phyloP scores from a whole-genome alignment of 768 basidiomycete genomes.

The Cyclocybe aegerita region DNA sequence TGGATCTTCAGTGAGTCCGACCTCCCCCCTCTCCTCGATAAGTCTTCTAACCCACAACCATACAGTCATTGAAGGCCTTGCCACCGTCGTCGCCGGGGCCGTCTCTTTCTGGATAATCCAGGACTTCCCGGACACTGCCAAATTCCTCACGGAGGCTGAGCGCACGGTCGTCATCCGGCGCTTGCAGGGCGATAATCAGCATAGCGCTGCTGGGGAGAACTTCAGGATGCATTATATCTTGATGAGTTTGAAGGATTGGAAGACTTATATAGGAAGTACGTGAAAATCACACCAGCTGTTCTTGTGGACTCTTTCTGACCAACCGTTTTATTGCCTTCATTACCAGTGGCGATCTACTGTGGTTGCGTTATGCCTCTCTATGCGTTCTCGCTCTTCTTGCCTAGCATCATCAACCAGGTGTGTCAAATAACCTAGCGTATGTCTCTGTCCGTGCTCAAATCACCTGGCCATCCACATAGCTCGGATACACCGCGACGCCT shows the following conservation, averaged over 20 bases:
- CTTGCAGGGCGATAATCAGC: constrained; percentile 66
- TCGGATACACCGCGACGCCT: constrained; percentile 62
- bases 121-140: constrained; percentile 82
- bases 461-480: no score
- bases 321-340: neutral
- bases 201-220: constrained; percentile 70
- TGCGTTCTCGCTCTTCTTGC: constrained; percentile 76
- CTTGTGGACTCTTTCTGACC: neutral
- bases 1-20: constrained; percentile 64
- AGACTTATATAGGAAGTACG: constrained; percentile 62
- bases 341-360: constrained; percentile 52
- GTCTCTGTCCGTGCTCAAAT: no score
- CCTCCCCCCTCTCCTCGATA: neutral
- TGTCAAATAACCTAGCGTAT: constrained; percentile 11
- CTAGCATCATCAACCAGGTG: constrained; percentile 74
- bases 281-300: neutral
- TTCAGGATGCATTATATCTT: constrained; percentile 58
- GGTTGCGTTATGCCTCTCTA: constrained; percentile 69
- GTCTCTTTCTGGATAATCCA: constrained; percentile 77
- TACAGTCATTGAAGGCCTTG: constrained; percentile 61
- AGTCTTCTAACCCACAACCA: no score
- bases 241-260: constrained; percentile 67
- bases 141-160: constrained; percentile 72
- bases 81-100: constrained; percentile 63
- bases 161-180: constrained; percentile 64